phyloP scores from a whole-genome alignment of 768 basidiomycete genomes.

The Tylopilus rubrobrunneus region DNA sequence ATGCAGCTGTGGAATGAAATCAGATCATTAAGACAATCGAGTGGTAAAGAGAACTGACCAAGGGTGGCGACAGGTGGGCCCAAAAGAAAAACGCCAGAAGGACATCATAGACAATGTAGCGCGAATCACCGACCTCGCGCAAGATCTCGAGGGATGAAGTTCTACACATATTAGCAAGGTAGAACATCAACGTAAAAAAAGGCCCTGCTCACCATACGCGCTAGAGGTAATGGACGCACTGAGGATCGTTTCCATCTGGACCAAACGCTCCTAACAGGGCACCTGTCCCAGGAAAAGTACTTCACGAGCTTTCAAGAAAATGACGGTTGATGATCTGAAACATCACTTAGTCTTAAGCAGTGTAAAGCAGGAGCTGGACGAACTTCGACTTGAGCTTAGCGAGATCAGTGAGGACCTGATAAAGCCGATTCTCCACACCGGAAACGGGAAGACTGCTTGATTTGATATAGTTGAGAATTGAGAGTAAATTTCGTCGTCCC shows the following conservation, averaged over 20 bases:
- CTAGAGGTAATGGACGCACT: constrained; percentile 82
- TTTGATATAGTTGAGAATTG: too few species aligned
- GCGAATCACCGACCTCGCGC: too few species aligned
- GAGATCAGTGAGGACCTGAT: constrained; percentile 73
- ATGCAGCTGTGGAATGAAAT: constrained; percentile 58
- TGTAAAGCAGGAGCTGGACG: constrained; percentile 22
- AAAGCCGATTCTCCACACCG: constrained; percentile 67
- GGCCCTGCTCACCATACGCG: constrained; percentile 82
- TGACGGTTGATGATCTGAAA: constrained; percentile 78
- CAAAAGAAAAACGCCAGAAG: too few species aligned
- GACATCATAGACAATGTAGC: too few species aligned
- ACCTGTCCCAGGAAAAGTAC: constrained; percentile 90
- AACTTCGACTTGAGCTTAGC: constrained; percentile 88
- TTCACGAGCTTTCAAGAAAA: constrained; percentile 93
- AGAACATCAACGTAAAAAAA: background rate
- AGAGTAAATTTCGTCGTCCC: constrained; percentile 29
- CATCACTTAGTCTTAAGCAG: constrained; percentile 2
- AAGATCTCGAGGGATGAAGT: too few species aligned
- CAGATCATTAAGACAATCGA: background rate
- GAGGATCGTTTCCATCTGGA: constrained; percentile 94
- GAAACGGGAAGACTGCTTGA: too few species aligned
- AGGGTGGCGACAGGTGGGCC: constrained; percentile 78
- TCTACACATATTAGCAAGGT: constrained; percentile 36
- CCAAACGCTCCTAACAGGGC: constrained; percentile 90
- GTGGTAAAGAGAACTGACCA: constrained; percentile 43